phyloP scores from a whole-genome alignment of 805 yeast species.

The Lipomyces spencermartinsiae region DNA sequence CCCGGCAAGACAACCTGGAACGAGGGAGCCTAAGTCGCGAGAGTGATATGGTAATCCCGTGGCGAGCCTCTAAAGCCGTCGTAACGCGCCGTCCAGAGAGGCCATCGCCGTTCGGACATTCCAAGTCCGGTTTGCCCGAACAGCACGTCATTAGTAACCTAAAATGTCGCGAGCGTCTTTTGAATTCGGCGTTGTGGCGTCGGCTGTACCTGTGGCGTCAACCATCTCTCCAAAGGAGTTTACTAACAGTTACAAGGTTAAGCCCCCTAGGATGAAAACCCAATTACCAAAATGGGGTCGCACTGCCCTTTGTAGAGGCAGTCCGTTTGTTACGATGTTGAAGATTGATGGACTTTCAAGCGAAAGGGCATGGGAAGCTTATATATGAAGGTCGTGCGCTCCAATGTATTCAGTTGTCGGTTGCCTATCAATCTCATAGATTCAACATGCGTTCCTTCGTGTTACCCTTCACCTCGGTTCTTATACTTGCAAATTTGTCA shows the following conservation, averaged over 20 bases:
- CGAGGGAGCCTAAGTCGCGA: too few species aligned
- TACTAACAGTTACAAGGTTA: not conserved
- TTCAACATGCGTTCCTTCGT: not conserved
- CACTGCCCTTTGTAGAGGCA: not conserved
- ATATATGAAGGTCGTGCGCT: not conserved
- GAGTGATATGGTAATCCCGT: too few species aligned
- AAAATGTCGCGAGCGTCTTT: not conserved
- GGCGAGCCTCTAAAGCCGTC: too few species aligned
- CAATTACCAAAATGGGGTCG: too few species aligned
- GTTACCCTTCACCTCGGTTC: not conserved
- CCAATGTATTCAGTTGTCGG: not conserved
- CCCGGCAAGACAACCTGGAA: too few species aligned
- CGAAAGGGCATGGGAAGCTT: not conserved
- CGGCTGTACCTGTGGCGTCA: too few species aligned
- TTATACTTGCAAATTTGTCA: constrained; percentile 3
- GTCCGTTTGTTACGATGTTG: not conserved
- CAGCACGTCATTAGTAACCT: not conserved
- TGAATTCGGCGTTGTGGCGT: constrained; percentile 2
- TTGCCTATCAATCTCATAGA: not conserved
- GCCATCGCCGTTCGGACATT: not conserved
- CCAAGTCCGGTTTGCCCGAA: not conserved
- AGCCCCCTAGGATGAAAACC: not conserved
- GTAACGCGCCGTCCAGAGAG: constrained; percentile 3
- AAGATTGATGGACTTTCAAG: not conserved
- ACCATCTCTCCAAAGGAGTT: not conserved